Conservation (phyloP, 2,329 filamentous ascomycete species). For the Penicillium glabrum region DNA sequence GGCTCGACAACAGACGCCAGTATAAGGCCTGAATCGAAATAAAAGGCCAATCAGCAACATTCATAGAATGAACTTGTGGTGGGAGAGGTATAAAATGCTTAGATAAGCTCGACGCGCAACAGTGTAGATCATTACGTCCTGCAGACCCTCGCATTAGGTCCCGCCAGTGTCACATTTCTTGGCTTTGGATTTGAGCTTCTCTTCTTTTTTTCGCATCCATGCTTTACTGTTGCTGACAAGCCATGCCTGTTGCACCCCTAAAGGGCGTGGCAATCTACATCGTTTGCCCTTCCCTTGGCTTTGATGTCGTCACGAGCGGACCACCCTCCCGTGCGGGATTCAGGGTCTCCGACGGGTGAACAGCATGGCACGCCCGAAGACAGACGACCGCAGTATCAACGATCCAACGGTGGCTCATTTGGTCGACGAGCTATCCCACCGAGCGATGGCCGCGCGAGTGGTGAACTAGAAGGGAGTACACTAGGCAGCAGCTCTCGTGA, state of each 20-base stretch:
- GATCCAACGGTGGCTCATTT: conserved; percentile 19
- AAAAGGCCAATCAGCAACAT: background rate
- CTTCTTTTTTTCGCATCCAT: conserved; percentile 17
- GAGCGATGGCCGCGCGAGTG: conserved; percentile 29
- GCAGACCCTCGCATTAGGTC: conserved; percentile 1
- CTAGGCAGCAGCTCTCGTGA: conserved; percentile 38
- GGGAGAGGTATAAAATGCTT: background rate
- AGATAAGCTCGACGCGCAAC: conserved; percentile 2
- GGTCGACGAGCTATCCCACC: conserved; percentile 21
- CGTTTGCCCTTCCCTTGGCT: conserved; percentile 13
- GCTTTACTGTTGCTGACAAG: conserved; percentile 15
- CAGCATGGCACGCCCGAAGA: conserved; percentile 1
- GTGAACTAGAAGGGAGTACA: conserved; percentile 38
- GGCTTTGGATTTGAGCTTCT: background rate
- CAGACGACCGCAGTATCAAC: conserved; percentile 1
- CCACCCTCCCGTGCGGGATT: conserved; percentile 13
- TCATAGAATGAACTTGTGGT: background rate
- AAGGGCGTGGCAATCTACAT: conserved; percentile 23
- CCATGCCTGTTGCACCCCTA: conserved; percentile 20
- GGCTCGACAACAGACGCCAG: too few relatives aligned
- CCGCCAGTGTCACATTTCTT: background rate
- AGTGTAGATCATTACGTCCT: conserved; percentile 4
- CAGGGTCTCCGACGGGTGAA: conserved; percentile 17
- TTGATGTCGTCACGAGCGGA: conserved; percentile 24
- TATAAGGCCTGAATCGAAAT: background rate